Base-by-base conservation (phyloP, 225 moss, liverwort and hornwort genomes). In the Marchantia paleacea region DNA sequence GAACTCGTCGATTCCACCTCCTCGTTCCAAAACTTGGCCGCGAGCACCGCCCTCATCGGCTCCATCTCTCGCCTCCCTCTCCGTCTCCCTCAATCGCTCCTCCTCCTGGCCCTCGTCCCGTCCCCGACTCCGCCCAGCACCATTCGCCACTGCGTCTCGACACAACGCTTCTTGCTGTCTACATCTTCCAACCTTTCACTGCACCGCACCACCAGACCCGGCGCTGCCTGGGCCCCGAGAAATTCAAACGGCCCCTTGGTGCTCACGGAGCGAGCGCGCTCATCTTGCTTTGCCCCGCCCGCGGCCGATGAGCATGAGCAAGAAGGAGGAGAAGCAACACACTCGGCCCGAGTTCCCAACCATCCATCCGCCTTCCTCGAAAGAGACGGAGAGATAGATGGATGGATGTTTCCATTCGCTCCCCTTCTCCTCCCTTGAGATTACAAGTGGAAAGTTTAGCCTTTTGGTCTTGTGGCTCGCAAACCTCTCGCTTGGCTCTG, bases 11-110 rank as follows among this genome's bases (percentile, higher is more conserved):
- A 97, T 85, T 92, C 89, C 28, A 97, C 92, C 80, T 94, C 94
- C 82, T 94, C 90, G 70, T 97, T 97, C 96, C 96, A 97, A 62
- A 97, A 97, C 80, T 97, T 90, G 75, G 94, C 89, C 29, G 92
- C 89, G 8, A 97, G 86, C 52, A 92, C 85, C 30, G 94, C 76
- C 83, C 91, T 86, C 92, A 97, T 92, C 52, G 85, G 83, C 74
- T 89, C 88, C 88, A 85, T 89, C 24, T 62, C 83, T 18, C 82
- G 25, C 55, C n/a, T 69, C 22, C 49, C 25, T 24, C 26, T 20
- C n/a, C 7, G 3, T 22, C 16, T 18, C 22, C 18, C 13, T 26
- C 52, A 69, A 19, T 55, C 60, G 15, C 50, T 24, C 65, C 65
- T 50, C 50, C 28, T 70, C 18, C 52, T 69, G 54, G 68, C 69